Conservation (phyloP, 768 basidiomycete species). For the Saitozyma sp. region DNA sequence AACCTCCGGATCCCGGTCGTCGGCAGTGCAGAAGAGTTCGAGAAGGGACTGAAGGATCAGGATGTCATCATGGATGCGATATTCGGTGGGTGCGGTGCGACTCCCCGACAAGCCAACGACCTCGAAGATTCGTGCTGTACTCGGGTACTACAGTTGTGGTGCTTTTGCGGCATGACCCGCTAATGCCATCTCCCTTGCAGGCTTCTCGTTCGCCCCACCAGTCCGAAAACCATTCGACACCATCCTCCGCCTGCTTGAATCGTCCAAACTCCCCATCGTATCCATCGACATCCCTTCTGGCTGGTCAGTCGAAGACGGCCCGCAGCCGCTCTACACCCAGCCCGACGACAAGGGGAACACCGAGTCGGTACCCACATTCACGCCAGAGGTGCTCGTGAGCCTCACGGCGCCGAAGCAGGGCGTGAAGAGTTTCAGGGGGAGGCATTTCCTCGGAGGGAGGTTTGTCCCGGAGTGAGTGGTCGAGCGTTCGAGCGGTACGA, state of each 20-base stretch:
- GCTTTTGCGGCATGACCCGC: background rate
- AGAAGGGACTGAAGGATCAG: constrained; percentile 36
- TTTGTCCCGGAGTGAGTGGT: constrained; percentile 81
- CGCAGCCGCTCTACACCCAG: constrained; percentile 37
- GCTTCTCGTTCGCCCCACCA: constrained; percentile 93
- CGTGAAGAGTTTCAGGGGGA: constrained; percentile 70
- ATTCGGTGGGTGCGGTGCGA: constrained; percentile 61
- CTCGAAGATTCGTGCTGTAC: background rate
- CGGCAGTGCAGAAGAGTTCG: constrained; percentile 57
- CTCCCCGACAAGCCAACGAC: background rate
- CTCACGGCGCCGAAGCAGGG: constrained; percentile 94
- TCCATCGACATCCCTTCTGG: constrained; percentile 96
- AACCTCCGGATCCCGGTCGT: constrained; percentile 83
- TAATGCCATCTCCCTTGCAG: constrained; percentile 8
- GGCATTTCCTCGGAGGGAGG: constrained; percentile 90
- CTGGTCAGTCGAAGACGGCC: constrained; percentile 90
- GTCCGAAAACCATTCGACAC: constrained; percentile 82
- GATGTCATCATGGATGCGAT: constrained; percentile 93
- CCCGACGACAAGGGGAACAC: constrained; percentile 46
- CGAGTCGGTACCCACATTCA: constrained; percentile 57
- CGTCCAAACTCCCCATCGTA: constrained; percentile 74
- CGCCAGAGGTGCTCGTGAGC: constrained; percentile 79
- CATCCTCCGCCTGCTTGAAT: constrained; percentile 66
- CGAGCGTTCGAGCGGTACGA: constrained; percentile 61
- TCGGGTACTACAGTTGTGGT: too few relatives aligned